Evolutionary conservation across 176 grass and related monocot genomes (phyloP), one percentile per base, ranked within the genome.

Genomic region (Metroxylon sagu): DNA sequence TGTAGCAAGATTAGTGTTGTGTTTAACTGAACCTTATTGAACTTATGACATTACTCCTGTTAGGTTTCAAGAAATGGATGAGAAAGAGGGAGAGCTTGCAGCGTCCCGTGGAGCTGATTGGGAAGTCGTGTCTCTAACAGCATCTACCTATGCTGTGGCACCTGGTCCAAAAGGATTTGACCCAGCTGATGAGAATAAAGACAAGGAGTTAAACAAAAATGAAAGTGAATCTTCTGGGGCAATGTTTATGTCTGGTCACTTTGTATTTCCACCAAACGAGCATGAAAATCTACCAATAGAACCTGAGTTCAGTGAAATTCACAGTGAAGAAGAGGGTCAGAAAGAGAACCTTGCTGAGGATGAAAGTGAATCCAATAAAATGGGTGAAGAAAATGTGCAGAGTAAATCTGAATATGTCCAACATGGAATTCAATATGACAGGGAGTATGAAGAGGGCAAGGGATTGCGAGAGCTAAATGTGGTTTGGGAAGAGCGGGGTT

Each of bases 271-370:
- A 1, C 84, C 87, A 4, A 88, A 58, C n/a, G 84, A 97, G 69
- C 84, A 97, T 2, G 92, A 97, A 79, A 88, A 91, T 71, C 87
- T 88, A 43, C 92, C 87, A 3, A 64, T 97, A 50, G 69, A 88
- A 3, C 57, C 71, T 1, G 17, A 28, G 14, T 59, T 71, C 26
- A 57, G 65, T 26, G 83, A 82, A 35, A 81, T 71, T 50, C 55
- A 78, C 10, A 27, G 29, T 4, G 67, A 79, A 30, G 63, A 25
- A 28, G 64, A 78, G 28, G 60, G 60, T 21, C 61, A 64, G n/a
- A 81, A 82, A 25, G 70, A 54, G 14, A 75, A 62, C 3, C 62
- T 69, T 29, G 69, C 54, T 49, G 64, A 91, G 4, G 77, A 49
- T 25, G 57, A 77, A 8, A 16, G 63, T 53, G 69, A 68, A 29